These are phyloP conservation scores for Carex myosuroides DNA, from an alignment of 176 grass and related monocot species.

Conservation along the genomic window DNA sequence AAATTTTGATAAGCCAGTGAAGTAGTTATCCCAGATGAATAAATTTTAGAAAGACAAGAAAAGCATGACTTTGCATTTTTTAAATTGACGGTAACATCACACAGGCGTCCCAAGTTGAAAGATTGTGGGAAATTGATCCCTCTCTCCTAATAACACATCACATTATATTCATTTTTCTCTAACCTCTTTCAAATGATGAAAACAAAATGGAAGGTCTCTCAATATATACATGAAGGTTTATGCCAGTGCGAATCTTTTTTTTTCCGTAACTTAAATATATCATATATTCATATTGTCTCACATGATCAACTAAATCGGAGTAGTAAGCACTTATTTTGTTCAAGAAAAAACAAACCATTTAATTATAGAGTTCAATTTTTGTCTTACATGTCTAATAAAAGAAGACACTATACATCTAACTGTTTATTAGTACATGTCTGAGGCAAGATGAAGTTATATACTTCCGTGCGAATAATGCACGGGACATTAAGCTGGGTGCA, in stretches of 20 bases:
- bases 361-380: too few species aligned
- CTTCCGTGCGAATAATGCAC: too few species aligned
- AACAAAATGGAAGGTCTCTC: not conserved
- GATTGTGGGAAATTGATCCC: slow-evolving; percentile 41
- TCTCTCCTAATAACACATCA: slow-evolving; percentile 25
- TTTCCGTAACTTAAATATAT: not conserved
- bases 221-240: not conserved
- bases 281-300: not conserved
- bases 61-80: too few species aligned
- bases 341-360: not conserved
- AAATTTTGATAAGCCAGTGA: too few species aligned
- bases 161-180: slow-evolving; percentile 38
- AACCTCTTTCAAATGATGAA: slow-evolving; percentile 23
- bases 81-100: slow-evolving; percentile 39
- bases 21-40: too few species aligned
- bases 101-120: slow-evolving; percentile 38
- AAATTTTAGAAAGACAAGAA: too few species aligned
- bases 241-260: not conserved
- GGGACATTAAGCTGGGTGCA: not conserved
- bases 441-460: too few species aligned
- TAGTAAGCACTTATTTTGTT: not conserved
- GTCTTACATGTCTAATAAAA: too few species aligned
- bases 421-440: too few species aligned
- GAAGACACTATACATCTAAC: not conserved
- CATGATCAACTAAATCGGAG: not conserved